Evolutionary conservation across 306 rosid species (phyloP), one percentile per base, ranked within the genome.

Genomic region (Trifolium dubium): DNA sequence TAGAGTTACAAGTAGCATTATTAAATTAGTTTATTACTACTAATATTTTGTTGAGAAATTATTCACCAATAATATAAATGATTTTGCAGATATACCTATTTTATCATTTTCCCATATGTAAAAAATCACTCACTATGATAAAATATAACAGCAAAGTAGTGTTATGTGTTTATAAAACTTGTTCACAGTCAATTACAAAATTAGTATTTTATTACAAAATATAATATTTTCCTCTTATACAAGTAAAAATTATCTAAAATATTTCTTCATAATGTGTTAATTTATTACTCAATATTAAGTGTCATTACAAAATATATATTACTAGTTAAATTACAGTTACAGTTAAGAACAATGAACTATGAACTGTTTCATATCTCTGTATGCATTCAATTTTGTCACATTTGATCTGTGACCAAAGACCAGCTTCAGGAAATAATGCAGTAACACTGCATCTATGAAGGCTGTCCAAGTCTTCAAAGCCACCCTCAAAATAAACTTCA

Each of bases 401-500:
- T 28, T 60, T 60, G 11, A 30, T 30, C 10, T 59, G 34, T 56
- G 65, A 79, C 73, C 67, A 5, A 61, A 30, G 14, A 31, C 8
- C 19, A 19, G 7, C 12, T 19, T 18, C 23, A 60, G 10, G 29
- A 6, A 6, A 19, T 19, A 23, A 29, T 12, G 64, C 5, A 59
- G 18, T 14, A 60, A 60, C 69, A 64, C 51, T 40, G 51, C 69
- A 64, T 18, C 18, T 31, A 19, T 64, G 51, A 31, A 40, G 53
- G 41, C 13, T 60, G 41, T 59, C 39, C 10, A 59, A 31, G 65
- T 32, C 65, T 66, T 46, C 70, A 12, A 6, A 23, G 14, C 55
- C 28, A 60, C 35, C 74, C 41, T 47, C 60, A 51, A 73, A 37
- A 49, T 80, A 31, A 56, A 10, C 44, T 55, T 71, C 17, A n/a